Conservation (phyloP, 352 stramenopile species). For the Nothophytophthora sp. region DNA sequence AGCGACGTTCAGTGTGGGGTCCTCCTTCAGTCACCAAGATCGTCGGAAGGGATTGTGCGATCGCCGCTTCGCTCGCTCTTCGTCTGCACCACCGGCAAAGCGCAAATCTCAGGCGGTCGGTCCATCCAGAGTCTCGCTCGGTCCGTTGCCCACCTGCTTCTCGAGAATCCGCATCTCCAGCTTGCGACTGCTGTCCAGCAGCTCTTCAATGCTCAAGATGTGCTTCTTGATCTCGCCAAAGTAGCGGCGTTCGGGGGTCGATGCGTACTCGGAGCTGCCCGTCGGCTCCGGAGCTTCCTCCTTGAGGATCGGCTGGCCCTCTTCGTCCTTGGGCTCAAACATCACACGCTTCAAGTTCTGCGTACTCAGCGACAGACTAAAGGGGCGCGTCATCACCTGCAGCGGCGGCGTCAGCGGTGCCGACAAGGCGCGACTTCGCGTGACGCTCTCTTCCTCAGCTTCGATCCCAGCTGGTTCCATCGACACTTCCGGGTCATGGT, state of each 20-base stretch:
- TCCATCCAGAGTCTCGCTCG: slow-evolving; percentile 3
- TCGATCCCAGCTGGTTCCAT: slow-evolving; percentile 12
- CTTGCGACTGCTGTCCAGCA: slow-evolving; percentile 29
- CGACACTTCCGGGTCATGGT: slow-evolving; percentile 9
- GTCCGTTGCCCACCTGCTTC: slow-evolving; percentile 8
- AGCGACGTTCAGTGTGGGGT: too few relatives aligned
- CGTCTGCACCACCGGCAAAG: slow-evolving; percentile 1
- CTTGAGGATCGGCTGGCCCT: slow-evolving; percentile 12
- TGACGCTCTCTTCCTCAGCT: too few relatives aligned
- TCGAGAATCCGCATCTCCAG: slow-evolving; percentile 22
- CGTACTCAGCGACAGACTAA: slow-evolving; percentile 14
- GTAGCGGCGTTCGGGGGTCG: slow-evolving; percentile 27
- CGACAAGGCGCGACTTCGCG: slow-evolving; percentile 6
- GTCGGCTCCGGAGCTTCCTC: slow-evolving; percentile 22
- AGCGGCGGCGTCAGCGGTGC: slow-evolving; percentile 6
- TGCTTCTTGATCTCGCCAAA: slow-evolving; percentile 27
- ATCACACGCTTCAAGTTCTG: slow-evolving; percentile 26
- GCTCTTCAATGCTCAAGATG: slow-evolving; percentile 29
- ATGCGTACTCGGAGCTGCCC: slow-evolving; percentile 22
- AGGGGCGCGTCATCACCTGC: slow-evolving; percentile 12
- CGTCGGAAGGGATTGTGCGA: background rate
- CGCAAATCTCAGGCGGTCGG: slow-evolving; percentile 8
- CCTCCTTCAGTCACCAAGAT: too few relatives aligned
- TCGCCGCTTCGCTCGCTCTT: background rate
- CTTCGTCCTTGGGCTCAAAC: slow-evolving; percentile 9